Percentiles rank a stretch among this genome's conserved stretches.
Conservation (phyloP, 2,329 filamentous ascomycete species). For the Blastomyces percursus region DNA sequence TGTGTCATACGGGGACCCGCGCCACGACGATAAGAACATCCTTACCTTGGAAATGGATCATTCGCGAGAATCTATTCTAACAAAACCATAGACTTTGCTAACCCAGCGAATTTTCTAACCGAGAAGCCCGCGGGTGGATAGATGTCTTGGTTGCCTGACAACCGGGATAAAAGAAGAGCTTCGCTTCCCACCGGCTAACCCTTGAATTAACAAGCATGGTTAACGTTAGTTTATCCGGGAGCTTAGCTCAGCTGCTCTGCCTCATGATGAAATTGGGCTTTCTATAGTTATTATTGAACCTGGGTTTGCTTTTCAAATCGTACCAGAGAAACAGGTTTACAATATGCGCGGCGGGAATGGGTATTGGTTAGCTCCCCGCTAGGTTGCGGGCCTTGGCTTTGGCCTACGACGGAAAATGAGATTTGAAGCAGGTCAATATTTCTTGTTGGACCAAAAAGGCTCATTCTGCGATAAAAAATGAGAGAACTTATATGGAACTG, state of each 20-base stretch:
- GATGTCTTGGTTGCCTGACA: too few species aligned
- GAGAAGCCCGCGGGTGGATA: too few species aligned
- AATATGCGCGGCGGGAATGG: background rate
- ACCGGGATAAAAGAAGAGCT: background rate
- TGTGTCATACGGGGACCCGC: background rate
- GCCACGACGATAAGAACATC: background rate
- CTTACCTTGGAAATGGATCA: background rate
- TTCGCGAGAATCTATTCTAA: background rate
- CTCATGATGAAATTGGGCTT: background rate
- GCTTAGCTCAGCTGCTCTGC: background rate
- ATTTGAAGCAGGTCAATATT: background rate
- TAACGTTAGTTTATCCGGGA: background rate
- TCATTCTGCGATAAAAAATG: background rate
- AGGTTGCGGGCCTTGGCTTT: background rate
- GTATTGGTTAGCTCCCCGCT: background rate
- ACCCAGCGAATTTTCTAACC: too few species aligned
- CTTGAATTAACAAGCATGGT: background rate
- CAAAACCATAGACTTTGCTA: too few species aligned
- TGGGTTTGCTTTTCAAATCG: background rate
- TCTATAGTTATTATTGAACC: too few species aligned
- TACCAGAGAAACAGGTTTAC: background rate
- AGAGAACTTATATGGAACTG: background rate
- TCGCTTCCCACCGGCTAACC: background rate
- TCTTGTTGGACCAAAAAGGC: background rate
- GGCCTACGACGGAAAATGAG: background rate